These are phyloP conservation scores for Geotrichum macrosporum DNA, from an alignment of 1,139 yeast genomes.

Conservation along the genomic window DNA sequence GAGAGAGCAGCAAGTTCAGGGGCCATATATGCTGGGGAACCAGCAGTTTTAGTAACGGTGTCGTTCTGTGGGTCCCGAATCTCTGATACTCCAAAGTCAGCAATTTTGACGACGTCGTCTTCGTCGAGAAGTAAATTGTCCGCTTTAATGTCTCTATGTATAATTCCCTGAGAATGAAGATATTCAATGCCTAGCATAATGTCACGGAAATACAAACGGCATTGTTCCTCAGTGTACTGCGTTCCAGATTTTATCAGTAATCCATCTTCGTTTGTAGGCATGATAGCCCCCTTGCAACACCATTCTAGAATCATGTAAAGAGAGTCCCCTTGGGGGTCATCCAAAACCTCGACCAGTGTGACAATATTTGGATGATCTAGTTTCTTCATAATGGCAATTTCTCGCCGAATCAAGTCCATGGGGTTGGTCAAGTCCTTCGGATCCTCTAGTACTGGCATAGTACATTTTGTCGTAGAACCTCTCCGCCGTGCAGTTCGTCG, in stretches of 20 bases:
- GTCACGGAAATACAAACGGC: conserved; percentile 59
- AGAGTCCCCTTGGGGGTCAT: conserved; percentile 61
- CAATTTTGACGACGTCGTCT: conserved; percentile 77
- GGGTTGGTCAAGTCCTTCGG: conserved; percentile 26
- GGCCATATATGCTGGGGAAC: conserved; percentile 80
- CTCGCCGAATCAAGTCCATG: conserved; percentile 55
- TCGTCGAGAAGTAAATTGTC: conserved; percentile 76
- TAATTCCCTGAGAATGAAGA: conserved; percentile 85
- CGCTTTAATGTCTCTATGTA: conserved; percentile 93
- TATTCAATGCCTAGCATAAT: conserved; percentile 86
- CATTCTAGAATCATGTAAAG: conserved; percentile 73
- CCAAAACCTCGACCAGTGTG: conserved; percentile 75
- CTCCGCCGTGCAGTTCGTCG: conserved; percentile 27
- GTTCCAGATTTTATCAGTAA: conserved; percentile 42
- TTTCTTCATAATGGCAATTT: conserved; percentile 75
- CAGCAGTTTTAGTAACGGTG: conserved; percentile 56
- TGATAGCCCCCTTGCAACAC: conserved; percentile 49
- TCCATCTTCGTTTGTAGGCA: conserved; percentile 30
- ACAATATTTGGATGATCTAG: conserved; percentile 79
- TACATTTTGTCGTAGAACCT: conserved; percentile 8
- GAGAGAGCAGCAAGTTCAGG: conserved; percentile 67
- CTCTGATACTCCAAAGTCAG: conserved; percentile 91
- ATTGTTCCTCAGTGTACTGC: conserved; percentile 38
- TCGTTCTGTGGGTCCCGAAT: conserved; percentile 55
- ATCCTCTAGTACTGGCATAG: not conserved